Base-by-base conservation (phyloP, 768 basidiomycete genomes). In the Russula abietina region DNA sequence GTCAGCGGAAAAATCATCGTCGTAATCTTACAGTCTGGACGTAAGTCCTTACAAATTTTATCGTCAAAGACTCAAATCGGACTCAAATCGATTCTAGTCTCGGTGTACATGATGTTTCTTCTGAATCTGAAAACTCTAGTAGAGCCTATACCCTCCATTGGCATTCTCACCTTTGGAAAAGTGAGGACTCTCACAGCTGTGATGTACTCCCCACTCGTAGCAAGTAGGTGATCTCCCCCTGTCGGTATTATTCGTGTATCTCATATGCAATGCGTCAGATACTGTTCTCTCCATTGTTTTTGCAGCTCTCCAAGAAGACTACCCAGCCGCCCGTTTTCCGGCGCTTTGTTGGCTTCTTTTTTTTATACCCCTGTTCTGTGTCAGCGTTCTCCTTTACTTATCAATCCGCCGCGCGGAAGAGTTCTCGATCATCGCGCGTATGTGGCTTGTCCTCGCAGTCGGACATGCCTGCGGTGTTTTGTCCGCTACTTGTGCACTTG, bases 271-370 rank as follows among this genome's bases (percentile, higher is more conserved):
- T 38, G 11, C 22, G 33, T n/a, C 19, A 64, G 63, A 48, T 36
- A 64, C 59, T 3, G 63, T 64, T 32, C 59, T 64, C 33, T 64
- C 63, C 26, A 55, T 60, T 8, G 41, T 55, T 32, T 60, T 60
- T 59, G 49, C 54, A 12, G 58, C 58, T 12, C 58, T 64, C 54
- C 63, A 64, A 55, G 63, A 64, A 30, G 59, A 60, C 53, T 60
- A 55, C 11, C 59, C 63, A 16, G 30, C 39, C 32, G 39, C 58
- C 33, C 63, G 63, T 26, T 60, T 64, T 16, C 63, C 63, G 38
- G 63, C 53, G 6, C 48, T 64, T 32, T 64, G 63, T 36, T 64
- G 63, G 63, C 63, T 64, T 56, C 51, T 55, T 54, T 55, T 60
- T 48, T 60, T 60, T 36, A 64, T 64, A 60, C 63, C 59, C 58